Evolutionary conservation across 768 basidiomycete genomes (phyloP).

Genomic region (Mycena maculata): DNA sequence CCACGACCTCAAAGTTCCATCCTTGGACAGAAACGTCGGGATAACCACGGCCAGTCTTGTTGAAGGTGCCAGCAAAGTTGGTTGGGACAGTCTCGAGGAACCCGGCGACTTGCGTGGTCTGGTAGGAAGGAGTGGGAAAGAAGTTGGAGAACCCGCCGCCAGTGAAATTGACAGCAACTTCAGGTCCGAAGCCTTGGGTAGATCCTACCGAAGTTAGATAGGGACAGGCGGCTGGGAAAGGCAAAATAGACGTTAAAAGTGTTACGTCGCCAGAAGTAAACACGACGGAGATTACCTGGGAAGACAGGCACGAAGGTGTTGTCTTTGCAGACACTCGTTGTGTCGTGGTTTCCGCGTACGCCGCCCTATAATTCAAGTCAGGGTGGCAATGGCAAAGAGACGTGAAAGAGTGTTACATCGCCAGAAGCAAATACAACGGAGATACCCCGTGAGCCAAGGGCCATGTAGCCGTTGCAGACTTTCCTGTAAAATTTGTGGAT

Average conservation of each 20-base stretch:
- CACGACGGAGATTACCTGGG: too few species aligned
- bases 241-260: too few species aligned
- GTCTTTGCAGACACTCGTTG: constrained; percentile 30
- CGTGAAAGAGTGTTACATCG: background rate
- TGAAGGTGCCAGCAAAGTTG: constrained; percentile 13
- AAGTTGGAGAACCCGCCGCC: constrained; percentile 55
- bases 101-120: constrained; percentile 38
- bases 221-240: constrained; percentile 24
- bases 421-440: constrained; percentile 39
- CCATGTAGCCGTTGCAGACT: constrained; percentile 21
- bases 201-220: constrained; percentile 23
- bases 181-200: constrained; percentile 11
- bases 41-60: constrained; percentile 32
- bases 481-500: constrained; percentile 30
- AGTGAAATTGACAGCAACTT: constrained; percentile 27
- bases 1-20: constrained; percentile 14
- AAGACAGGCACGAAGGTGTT: constrained; percentile 43
- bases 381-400: background rate
- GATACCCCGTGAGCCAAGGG: constrained; percentile 24
- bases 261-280: too few species aligned
- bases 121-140: constrained; percentile 49
- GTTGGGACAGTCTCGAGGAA: constrained; percentile 38
- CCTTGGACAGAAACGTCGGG: constrained; percentile 34
- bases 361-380: constrained; percentile 12
- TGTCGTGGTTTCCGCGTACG: constrained; percentile 12